Percentiles rank a stretch among this genome's conserved stretches.
Conservation (phyloP, 352 stramenopile species). For the Pythium myriotylum region DNA sequence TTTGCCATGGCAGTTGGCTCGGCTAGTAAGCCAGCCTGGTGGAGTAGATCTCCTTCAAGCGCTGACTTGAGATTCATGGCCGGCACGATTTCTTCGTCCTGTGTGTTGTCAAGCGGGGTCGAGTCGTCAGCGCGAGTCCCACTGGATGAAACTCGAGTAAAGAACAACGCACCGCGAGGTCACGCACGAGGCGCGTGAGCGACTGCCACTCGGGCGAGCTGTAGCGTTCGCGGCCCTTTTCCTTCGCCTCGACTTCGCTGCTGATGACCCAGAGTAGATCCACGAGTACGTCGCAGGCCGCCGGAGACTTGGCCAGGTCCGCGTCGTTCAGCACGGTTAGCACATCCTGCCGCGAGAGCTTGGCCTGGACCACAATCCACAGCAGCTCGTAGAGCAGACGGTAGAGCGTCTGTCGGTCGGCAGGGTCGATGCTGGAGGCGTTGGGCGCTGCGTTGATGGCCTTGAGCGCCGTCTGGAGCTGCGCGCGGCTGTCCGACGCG, state of each 20-base stretch:
- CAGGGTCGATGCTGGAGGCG: constrained; percentile 21
- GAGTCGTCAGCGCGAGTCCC: constrained; percentile 7
- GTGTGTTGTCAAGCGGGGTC: neutral
- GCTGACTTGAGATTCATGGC: constrained; percentile 55
- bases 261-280: constrained; percentile 77
- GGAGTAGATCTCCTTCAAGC: constrained; percentile 78
- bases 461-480: constrained; percentile 45
- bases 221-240: constrained; percentile 69
- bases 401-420: constrained; percentile 37
- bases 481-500: constrained; percentile 45
- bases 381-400: constrained; percentile 80
- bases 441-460: constrained; percentile 31
- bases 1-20: constrained; percentile 59
- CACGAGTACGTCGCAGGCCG: constrained; percentile 57
- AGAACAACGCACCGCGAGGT: constrained; percentile 45
- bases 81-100: constrained; percentile 75
- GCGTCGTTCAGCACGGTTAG: constrained; percentile 70
- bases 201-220: constrained; percentile 72
- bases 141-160: neutral
- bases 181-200: constrained; percentile 62
- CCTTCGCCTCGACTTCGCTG: constrained; percentile 76
- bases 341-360: constrained; percentile 72
- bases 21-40: constrained; percentile 56
- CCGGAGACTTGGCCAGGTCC: constrained; percentile 41
- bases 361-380: constrained; percentile 69